A percentile compares a stretch with the other conserved stretches of the same genome.
Conservation (phyloP, 2,329 filamentous ascomycete species). For the Amauroascus verrucosus region DNA sequence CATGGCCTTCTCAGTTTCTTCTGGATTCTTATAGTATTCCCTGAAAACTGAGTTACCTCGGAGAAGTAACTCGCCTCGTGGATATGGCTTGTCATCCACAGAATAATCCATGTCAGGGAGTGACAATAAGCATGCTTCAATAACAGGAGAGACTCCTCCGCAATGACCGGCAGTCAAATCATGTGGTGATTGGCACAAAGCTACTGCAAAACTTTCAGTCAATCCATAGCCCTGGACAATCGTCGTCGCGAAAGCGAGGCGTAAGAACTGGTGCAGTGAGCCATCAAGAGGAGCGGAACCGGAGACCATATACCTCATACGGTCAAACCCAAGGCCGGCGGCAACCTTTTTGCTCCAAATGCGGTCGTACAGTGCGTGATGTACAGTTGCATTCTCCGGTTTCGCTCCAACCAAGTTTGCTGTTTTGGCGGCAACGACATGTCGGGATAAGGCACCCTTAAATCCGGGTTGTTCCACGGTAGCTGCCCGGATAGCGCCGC, state of each 20-base stretch:
- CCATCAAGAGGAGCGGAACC: conserved; percentile 88
- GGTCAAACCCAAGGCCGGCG: conserved; percentile 70
- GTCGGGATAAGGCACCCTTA: conserved; percentile 68
- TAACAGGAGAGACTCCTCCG: conserved; percentile 56
- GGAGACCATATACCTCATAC: conserved; percentile 62
- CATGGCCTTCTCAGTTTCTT: conserved; percentile 72
- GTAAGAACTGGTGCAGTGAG: conserved; percentile 76
- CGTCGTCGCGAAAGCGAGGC: conserved; percentile 66
- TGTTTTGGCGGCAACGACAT: conserved; percentile 69
- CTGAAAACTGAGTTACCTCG: conserved; percentile 70
- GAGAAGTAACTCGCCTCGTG: conserved; percentile 80
- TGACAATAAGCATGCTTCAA: conserved; percentile 72
- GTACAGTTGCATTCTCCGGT: conserved; percentile 58
- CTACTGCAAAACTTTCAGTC: conserved; percentile 82
- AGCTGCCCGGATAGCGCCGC: conserved; percentile 65
- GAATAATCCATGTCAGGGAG: conserved; percentile 92
- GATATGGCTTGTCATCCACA: conserved; percentile 74
- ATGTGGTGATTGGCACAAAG: conserved; percentile 55
- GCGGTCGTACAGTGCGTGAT: conserved; percentile 45
- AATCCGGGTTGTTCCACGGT: conserved; percentile 72
- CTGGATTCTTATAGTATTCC: conserved; percentile 82
- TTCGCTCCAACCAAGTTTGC: conserved; percentile 61
- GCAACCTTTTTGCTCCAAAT: conserved; percentile 86
- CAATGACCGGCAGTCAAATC: conserved; percentile 76
- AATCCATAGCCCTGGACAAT: conserved; percentile 86